Base-by-base conservation (phyloP, 257 asterid genomes). In the Petunia secreta region DNA sequence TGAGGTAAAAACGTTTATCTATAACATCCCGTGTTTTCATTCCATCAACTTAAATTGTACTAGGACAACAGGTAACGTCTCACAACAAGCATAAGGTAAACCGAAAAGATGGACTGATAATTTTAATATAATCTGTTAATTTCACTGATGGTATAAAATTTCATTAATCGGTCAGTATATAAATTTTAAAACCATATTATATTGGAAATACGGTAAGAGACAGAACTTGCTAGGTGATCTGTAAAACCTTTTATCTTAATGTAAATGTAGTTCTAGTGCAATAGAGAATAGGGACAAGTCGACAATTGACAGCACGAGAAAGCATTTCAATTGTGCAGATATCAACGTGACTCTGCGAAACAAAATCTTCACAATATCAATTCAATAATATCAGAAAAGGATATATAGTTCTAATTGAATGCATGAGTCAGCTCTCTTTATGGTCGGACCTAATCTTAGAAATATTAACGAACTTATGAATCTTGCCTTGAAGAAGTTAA, bases 271-370 rank as follows among this genome's bases (percentile, higher is more conserved):
- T 62, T 78, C 16, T 78, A 15, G 34, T 63, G 75, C 53, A 63
- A 53, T 52, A 9, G 76, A 13, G 50, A 44, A 38, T 38, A 69
- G 64, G 48, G 91, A 89, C 92, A 86, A 84, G 64, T 81, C 64
- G 92, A 89, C 89, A 86, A 74, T 78, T 86, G 92, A 87, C 92
- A 89, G 90, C 82, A 76, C 66, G 83, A 83, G 16, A 78, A 86
- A 57, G 80, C 63, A 85, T 77, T 84, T 85, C 81, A 78, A 81
- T 71, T 58, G 50, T 37, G 14, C 53, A 34, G 80, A 43, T 53
- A 74, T 52, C 79, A 75, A 55, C 79, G 79, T 75, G 79, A 75
- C 79, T 37, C 7, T 68, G 62, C 71, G 81, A 63, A 83, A 81
- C 84, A 81, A 84, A 81, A 83, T 36, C 77, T 80, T 75, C 81